Conservation (phyloP, 768 basidiomycete genomes). For the Amanita polypyramis region DNA sequence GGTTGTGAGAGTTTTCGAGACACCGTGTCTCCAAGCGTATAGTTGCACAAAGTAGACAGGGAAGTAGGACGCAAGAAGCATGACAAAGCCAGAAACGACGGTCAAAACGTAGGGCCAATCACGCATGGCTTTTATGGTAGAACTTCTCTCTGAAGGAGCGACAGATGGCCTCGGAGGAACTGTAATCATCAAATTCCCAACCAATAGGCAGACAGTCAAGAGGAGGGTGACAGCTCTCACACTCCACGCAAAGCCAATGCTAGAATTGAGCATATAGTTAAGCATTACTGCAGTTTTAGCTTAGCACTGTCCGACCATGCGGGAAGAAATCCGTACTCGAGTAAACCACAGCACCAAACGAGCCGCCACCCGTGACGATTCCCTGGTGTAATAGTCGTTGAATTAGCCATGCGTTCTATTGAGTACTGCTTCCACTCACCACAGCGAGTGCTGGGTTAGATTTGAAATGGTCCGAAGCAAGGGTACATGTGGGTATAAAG, state of each 20-base stretch:
- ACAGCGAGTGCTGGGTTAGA: constrained; percentile 32
- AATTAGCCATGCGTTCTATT: constrained; percentile 25
- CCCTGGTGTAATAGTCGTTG: constrained; percentile 7
- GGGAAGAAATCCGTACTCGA: constrained; percentile 16
- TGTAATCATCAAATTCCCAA: constrained; percentile 5
- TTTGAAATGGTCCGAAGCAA: constrained; percentile 36
- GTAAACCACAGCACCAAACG: constrained; percentile 26
- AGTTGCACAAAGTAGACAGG: constrained; percentile 8
- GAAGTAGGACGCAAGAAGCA: constrained; percentile 5
- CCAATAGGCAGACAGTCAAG: background rate
- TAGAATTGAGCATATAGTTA: constrained; percentile 31
- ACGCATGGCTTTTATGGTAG: background rate
- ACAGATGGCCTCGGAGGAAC: background rate
- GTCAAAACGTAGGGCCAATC: constrained; percentile 9
- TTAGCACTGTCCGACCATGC: background rate
- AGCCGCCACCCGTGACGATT: constrained; percentile 15
- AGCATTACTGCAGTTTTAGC: constrained; percentile 25
- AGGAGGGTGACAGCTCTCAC: constrained; percentile 20
- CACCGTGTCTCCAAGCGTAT: constrained; percentile 3
- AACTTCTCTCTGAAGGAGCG: background rate
- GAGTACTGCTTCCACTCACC: constrained; percentile 14
- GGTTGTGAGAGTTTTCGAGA: constrained; percentile 3
- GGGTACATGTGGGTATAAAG: constrained; percentile 32
- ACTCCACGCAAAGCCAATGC: constrained; percentile 33
- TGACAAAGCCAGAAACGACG: constrained; percentile 1